A percentile compares a stretch with the other conserved stretches of the same genome.
phyloP scores from a whole-genome alignment of 2,329 filamentous ascomycete genomes.

The Colletotrichum sp. region DNA sequence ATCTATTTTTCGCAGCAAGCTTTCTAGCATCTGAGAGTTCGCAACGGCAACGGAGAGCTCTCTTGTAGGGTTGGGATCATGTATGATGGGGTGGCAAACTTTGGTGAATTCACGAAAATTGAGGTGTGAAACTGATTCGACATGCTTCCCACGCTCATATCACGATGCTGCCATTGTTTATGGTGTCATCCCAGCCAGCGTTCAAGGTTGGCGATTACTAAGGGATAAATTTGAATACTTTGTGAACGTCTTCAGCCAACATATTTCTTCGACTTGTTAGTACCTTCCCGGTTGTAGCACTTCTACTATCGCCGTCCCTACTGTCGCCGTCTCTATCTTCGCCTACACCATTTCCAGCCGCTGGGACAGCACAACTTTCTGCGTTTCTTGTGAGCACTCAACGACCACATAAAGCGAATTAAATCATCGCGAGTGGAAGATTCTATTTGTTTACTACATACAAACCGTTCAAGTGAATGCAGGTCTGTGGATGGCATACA shows the following conservation, averaged over 20 bases:
- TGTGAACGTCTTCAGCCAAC: not conserved
- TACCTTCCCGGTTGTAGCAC: too few relatives aligned
- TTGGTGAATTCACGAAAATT: not conserved
- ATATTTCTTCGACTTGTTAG: too few relatives aligned
- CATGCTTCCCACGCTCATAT: too few relatives aligned
- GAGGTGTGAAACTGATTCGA: not conserved
- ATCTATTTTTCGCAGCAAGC: not conserved
- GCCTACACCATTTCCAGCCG: fast-evolving
- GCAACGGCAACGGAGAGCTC: not conserved
- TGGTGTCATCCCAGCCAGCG: not conserved
- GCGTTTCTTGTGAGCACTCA: not conserved
- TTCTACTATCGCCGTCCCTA: too few relatives aligned
- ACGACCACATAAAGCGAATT: not conserved
- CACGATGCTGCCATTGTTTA: not conserved
- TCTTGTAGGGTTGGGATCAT: not conserved
- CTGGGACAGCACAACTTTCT: not conserved
- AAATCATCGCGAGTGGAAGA: not conserved
- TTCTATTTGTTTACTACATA: not conserved
- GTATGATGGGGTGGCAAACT: not conserved
- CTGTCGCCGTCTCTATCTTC: not conserved
- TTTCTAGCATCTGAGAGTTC: not conserved
- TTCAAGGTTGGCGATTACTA: not conserved
- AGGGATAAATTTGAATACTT: not conserved
- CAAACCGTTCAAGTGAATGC: not conserved
- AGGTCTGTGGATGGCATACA: fast-evolving